Evolutionary conservation across 495 filamentous ascomycete species (phyloP), one percentile per base, ranked within the genome.

Genomic region (Chaetomium fimeti): DNA sequence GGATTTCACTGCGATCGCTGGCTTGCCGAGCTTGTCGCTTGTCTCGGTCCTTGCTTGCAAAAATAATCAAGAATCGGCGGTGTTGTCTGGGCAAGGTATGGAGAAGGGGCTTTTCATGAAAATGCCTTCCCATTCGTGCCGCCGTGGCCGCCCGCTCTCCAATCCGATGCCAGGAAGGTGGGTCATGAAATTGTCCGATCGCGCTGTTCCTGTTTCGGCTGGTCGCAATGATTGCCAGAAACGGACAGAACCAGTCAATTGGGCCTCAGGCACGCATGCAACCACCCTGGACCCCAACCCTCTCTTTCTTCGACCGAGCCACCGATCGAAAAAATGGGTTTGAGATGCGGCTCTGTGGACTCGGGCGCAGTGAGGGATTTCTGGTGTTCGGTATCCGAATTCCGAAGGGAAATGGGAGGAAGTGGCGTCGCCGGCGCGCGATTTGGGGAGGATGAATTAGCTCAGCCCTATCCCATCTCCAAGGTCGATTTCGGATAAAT

Each of bases 211-310:
- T 11, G 25, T 54, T 54, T 57, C 20, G 36, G 36, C 13, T 11
- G n/a, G 62, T 63, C 70, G 70, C 68, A 68, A 57, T 68, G 57
- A 58, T 72, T 72, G 65, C 70, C 70, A n/a, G 61, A 72, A 72
- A 45, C 5, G 66, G 70, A 49, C 20, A 32, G 38, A 25, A 27
- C 38, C 18, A 27, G 20, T 24, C 24, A 53, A 36, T 49, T 53
- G 9, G 24, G 59, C 45, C 57, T 64, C 38, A 48, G 49, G 36
- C 57, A 64, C 5, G 22, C 0, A 38, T 24, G 40, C 13, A 25
- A 22, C 24, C 36, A 53, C 15, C 1, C 47, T 18, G 29, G 13
- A 52, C 59, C 7, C 9, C n/a, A 22, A 40, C 24, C 24, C 22
- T 40, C 24, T 15, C n/a, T 56, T 22, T 40, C n/a, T 20, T 27